Base-by-base conservation (phyloP, 2,329 filamentous ascomycete genomes). In the Biscogniauxia mediterranea region DNA sequence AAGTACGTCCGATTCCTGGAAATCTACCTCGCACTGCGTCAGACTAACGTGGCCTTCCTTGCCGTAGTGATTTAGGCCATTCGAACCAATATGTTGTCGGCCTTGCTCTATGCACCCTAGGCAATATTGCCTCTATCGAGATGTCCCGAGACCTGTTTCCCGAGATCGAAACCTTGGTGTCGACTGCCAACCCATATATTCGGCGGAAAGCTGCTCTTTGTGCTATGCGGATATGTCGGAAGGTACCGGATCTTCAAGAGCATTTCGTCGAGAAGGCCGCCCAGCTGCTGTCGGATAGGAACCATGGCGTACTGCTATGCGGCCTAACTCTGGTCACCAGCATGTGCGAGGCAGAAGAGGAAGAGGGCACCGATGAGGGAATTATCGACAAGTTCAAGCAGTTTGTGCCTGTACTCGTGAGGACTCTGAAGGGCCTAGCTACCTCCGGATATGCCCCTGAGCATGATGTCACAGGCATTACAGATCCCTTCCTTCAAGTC, bases 1-100 rank as follows among this genome's bases (percentile, higher is more conserved):
- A 99, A 98, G 93, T 97, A 83, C 63, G 82, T 72, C 54, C 19
- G 32, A 11, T 51, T 15, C 28, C 15, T 38, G n/a, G 15, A 55
- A 21, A 25, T 59, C 25, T 50, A 23, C 28, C 7, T 19, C 52
- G 19, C 46, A n/a, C 2, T 19, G n/a, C 46, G 9, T 50, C 21
- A 6, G 19, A 66, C 78, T 83, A 63, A 83, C 70, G 23, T 38
- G 15, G 49, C 57, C 52, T 26, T 52, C 9, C 28, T 52, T 51
- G 19, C 52, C 55, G 46, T 62, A 97, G 94, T 83, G 95, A 98
- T 74, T 84, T 99, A 60, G 92, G 93, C 70, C 95, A 99, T 79
- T 93, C 92, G 59, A 99, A 99, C 76, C 95, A 99, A 78, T 99
- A 99, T 77, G 92, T 99, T 64, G 95, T 98, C 69, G 95, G 96